Conservation (phyloP, 2,329 filamentous ascomycete species). For the Botrytis fragariae region DNA sequence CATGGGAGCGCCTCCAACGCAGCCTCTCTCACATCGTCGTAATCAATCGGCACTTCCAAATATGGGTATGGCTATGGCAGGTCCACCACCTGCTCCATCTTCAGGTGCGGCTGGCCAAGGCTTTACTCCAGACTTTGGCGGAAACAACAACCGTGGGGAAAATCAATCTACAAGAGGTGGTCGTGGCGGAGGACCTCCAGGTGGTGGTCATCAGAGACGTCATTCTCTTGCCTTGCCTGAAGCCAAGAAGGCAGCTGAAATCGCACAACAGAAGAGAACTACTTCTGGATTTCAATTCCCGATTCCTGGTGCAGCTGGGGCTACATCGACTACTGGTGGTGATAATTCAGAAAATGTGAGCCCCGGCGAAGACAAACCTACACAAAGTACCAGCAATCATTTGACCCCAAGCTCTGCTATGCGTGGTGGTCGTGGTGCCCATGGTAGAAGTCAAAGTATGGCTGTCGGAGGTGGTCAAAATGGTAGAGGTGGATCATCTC, state of each 20-base stretch:
- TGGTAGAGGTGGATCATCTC: constrained; percentile 59
- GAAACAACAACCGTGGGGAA: constrained; percentile 51
- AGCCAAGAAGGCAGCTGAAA: constrained; percentile 94
- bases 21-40: constrained; percentile 85
- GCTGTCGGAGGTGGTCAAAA: constrained; percentile 60
- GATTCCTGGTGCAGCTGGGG: constrained; percentile 64
- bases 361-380: constrained; percentile 34
- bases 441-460: constrained; percentile 88
- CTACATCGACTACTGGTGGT: constrained; percentile 57
- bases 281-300: constrained; percentile 95
- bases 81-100: constrained; percentile 85
- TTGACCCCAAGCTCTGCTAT: constrained; percentile 25
- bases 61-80: constrained; percentile 65
- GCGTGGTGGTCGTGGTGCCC: constrained; percentile 56
- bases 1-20: constrained; percentile 73
- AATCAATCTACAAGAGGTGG: constrained; percentile 69
- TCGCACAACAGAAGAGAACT: constrained; percentile 94
- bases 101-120: constrained; percentile 74
- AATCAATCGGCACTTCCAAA: constrained; percentile 96
- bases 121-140: constrained; percentile 79
- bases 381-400: constrained; percentile 31
- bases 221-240: constrained; percentile 94
- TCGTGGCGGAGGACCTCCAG: constrained; percentile 66
- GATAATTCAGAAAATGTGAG: constrained; percentile 37
- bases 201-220: constrained; percentile 82